Conservation (phyloP, 306 rosid genomes). For the Pyrus betulifolia region DNA sequence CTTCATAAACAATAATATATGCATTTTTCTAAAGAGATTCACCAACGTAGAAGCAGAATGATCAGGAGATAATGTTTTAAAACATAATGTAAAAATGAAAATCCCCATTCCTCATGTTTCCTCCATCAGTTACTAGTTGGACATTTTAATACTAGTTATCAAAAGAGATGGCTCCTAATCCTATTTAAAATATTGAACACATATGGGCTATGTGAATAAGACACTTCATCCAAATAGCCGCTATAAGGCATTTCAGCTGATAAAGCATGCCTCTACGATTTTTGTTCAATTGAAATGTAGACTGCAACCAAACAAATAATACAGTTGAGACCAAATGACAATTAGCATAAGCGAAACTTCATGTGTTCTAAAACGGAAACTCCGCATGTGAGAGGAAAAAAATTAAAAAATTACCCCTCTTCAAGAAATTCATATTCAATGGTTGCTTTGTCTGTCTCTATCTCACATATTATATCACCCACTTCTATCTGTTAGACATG, state of each 20-base stretch:
- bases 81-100: background rate
- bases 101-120: background rate
- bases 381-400: slow-evolving; percentile 24
- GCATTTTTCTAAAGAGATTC: background rate
- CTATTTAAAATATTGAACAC: background rate
- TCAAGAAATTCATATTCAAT: slow-evolving; percentile 87
- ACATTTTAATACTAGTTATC: background rate
- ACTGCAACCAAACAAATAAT: background rate
- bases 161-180: background rate
- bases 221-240: background rate
- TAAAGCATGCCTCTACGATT: background rate
- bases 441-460: slow-evolving; percentile 99
- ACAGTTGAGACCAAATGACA: background rate
- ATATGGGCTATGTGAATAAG: background rate
- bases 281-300: background rate
- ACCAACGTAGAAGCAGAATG: background rate
- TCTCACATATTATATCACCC: slow-evolving; percentile 94
- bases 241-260: background rate
- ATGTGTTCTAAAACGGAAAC: background rate
- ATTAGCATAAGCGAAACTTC: background rate
- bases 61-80: background rate
- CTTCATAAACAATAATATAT: background rate
- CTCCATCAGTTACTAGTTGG: background rate
- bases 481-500: slow-evolving; percentile 70
- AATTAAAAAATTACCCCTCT: slow-evolving; percentile 61